Percentiles rank a stretch among this genome's conserved stretches.
Conservation (phyloP, 78 protist genomes). For the Protostelium mycophagum region DNA sequence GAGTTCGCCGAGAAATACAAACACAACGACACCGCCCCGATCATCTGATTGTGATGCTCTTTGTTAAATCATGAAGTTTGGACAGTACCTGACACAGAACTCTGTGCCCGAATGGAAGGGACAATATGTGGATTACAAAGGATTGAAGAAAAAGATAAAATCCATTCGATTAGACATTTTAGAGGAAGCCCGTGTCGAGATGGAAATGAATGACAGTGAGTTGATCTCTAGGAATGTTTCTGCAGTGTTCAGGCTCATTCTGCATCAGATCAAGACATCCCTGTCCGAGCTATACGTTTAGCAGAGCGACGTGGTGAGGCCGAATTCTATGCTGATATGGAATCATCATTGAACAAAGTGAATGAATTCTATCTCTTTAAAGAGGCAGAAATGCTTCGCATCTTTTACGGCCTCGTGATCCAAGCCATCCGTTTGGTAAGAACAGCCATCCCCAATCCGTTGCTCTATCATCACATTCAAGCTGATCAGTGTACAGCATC, state of each 20-base stretch:
- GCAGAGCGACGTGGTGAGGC: not conserved
- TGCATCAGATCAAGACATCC: not conserved
- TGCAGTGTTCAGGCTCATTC: not conserved
- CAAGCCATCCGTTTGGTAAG: not conserved
- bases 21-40: too few relatives aligned
- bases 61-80: constrained; percentile 44
- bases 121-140: constrained; percentile 44
- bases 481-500: not conserved
- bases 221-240: too few relatives aligned
- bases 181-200: not conserved
- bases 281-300: not conserved
- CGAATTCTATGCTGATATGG: not conserved
- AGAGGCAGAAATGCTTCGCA: not conserved
- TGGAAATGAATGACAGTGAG: not conserved
- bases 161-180: constrained; percentile 15
- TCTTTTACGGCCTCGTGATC: not conserved
- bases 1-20: too few relatives aligned
- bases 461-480: too few relatives aligned
- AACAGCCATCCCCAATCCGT: not conserved
- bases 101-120: constrained; percentile 40
- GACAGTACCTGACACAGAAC: constrained; percentile 31
- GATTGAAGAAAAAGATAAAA: constrained; percentile 52
- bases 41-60: too few relatives aligned
- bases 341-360: not conserved
- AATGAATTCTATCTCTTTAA: not conserved